Evolutionary conservation across 345 rosid genomes (phyloP).

Genomic region (Reutealis trisperma): DNA sequence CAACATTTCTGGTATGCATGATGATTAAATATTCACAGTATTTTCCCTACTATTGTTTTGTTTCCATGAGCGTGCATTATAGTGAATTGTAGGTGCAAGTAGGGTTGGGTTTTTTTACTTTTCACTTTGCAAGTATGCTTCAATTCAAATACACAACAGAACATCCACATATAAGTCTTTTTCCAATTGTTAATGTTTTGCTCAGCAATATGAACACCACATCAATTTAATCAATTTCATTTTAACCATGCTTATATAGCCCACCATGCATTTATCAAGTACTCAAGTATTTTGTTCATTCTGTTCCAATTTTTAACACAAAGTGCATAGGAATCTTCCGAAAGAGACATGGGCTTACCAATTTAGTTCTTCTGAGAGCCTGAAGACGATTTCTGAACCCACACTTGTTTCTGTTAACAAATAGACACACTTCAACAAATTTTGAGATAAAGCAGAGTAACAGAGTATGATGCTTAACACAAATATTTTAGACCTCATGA

Average conservation of each 20-base stretch:
- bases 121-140: not conserved
- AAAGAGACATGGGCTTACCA: slow-evolving; percentile 11
- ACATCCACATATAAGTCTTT: not conserved
- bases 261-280: not conserved
- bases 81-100: not conserved
- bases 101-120: not conserved
- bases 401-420: slow-evolving; percentile 56
- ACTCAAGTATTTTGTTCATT: not conserved
- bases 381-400: slow-evolving; percentile 66
- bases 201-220: not conserved
- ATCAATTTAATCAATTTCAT: not conserved
- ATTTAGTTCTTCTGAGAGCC: slow-evolving; percentile 32
- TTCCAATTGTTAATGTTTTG: not conserved
- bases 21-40: not conserved
- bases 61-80: not conserved
- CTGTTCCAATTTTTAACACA: not conserved
- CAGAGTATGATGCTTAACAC: not conserved
- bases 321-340: not conserved
- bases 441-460: not conserved
- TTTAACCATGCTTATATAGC: not conserved
- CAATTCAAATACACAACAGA: not conserved
- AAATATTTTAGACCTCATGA: slow-evolving; percentile 37
- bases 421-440: not conserved
- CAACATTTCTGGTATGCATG: not conserved
- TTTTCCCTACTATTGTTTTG: not conserved